Evolutionary conservation across 1,284 basidiomycete genomes (phyloP).

Genomic region (Cutaneotrichosporon spelunceum): DNA sequence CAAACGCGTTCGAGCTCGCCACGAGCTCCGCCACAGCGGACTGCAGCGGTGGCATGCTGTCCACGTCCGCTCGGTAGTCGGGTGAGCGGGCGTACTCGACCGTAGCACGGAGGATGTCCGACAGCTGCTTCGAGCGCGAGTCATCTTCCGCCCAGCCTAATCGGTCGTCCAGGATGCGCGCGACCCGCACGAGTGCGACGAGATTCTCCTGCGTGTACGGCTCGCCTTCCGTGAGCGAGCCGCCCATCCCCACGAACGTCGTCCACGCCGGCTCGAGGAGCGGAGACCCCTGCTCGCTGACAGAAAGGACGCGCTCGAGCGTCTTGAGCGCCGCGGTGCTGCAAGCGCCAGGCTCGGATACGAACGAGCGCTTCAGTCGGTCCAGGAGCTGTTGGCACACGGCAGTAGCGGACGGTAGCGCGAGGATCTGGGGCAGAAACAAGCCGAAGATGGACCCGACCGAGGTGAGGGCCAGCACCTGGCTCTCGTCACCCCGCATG

Average conservation of each 20-base stretch:
- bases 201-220: constrained; percentile 85
- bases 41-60: constrained; percentile 78
- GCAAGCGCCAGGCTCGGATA: constrained; percentile 64
- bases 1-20: constrained; percentile 56
- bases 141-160: constrained; percentile 39
- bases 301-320: constrained; percentile 70
- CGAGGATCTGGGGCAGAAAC: constrained; percentile 69
- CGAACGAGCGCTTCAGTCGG: constrained; percentile 66
- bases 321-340: constrained; percentile 76
- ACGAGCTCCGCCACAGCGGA: constrained; percentile 67
- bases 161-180: constrained; percentile 32
- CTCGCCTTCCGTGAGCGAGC: constrained; percentile 50
- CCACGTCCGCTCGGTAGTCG: constrained; percentile 83
- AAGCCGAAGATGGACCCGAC: constrained; percentile 78
- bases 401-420: constrained; percentile 63
- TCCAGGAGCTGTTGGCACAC: constrained; percentile 71
- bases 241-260: constrained; percentile 67
- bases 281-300: constrained; percentile 39
- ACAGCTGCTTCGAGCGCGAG: constrained; percentile 64
- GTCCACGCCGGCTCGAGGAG: constrained; percentile 62
- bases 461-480: constrained; percentile 78
- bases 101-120: constrained; percentile 73
- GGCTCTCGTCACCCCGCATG: constrained; percentile 75
- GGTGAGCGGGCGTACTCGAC: constrained; percentile 76
- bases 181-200: constrained; percentile 56